Percentiles rank a stretch among this genome's conserved stretches.
Conservation (phyloP, 2,329 filamentous ascomycete species). For the Beauveria rudraprayagi region DNA sequence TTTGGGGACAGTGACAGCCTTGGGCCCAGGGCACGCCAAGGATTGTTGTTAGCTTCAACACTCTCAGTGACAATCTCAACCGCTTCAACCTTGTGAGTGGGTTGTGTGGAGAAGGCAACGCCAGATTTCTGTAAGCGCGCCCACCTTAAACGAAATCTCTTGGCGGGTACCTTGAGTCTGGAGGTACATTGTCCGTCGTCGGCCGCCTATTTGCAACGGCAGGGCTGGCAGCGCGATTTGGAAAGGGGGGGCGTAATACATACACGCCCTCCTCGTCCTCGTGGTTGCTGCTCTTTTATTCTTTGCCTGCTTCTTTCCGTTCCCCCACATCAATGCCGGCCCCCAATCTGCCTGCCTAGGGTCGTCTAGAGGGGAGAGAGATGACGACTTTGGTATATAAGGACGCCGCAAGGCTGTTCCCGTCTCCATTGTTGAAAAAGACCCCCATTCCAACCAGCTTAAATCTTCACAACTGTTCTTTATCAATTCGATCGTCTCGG, state of each 20-base stretch:
- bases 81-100: neutral
- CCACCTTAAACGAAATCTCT: constrained; percentile 1
- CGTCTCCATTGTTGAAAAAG: neutral
- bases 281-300: neutral
- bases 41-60: neutral
- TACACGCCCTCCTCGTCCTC: neutral
- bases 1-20: constrained; percentile 1
- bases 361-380: neutral
- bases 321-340: constrained; percentile 6
- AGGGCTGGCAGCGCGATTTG: neutral
- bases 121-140: neutral
- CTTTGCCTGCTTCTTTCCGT: neutral
- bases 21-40: neutral
- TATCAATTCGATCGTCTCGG: neutral
- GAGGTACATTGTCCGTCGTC: neutral
- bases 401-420: constrained; percentile 2
- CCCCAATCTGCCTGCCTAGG: constrained; percentile 7
- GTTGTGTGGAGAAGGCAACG: neutral
- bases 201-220: neutral
- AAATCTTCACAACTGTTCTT: neutral
- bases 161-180: neutral
- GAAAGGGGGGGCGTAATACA: neutral
- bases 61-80: neutral
- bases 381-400: constrained; percentile 7
- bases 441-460: neutral